Evolutionary conservation across 306 rosid genomes (phyloP), one percentile per base, ranked within the genome.

Genomic region (Aeschynomene evenia): DNA sequence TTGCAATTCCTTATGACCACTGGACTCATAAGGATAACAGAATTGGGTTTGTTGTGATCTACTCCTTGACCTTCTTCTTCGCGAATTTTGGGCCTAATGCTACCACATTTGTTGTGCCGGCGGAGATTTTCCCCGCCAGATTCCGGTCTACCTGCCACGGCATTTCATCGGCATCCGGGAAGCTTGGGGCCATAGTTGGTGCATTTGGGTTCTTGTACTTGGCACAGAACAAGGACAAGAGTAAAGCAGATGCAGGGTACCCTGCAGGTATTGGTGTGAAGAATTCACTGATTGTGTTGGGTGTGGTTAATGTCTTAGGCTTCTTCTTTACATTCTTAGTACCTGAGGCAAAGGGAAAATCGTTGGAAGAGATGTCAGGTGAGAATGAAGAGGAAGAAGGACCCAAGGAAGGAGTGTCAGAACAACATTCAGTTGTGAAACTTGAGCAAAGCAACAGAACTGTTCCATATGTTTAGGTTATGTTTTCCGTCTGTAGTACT

Each of bases 281-380:
- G 58, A 88, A 91, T 36, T 61, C 96, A 0, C 81, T 91, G 23
- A 2, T 91, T 8, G 39, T 78, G 4, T 51, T 88, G 61, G 97
- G 87, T n/a, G 85, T 59, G 15, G 42, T 86, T 10, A 91, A 86
- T 70, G 24, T 84, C 6, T 78, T 83, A 14, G 91, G 97, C 1
- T 84, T 85, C 36, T 14, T 63, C 49, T 87, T 79, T 57, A 91
- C 93, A 16, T 86, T 88, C 80, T 71, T 86, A 53, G 91, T 91
- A 21, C 97, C 96, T 3, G 97, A 91, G 77, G 81, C 96, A 1
- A 91, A 85, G 4, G 97, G 97, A 1, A 88, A 40, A 76, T 91
- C 92, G 1, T 76, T 91, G 83, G 95, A 91, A 72, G 97, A 91
- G 72, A 84, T 91, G 84, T 91, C 97, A 1, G 92, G 97, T 28